Conservation (phyloP, 495 filamentous ascomycete genomes). For the Aspergillus affinis region DNA sequence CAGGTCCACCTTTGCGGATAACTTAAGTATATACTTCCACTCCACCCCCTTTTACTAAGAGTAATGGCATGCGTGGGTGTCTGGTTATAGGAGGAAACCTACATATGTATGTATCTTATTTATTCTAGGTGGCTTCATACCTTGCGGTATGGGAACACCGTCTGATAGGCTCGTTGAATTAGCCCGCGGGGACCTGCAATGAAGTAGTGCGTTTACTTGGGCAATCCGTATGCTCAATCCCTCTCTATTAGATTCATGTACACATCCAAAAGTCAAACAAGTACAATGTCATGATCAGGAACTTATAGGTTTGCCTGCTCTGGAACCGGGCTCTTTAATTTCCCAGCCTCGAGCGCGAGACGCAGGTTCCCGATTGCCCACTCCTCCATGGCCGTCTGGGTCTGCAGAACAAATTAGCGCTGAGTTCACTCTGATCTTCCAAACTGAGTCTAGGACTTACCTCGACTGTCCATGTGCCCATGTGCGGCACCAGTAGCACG, state of each 20-base stretch:
- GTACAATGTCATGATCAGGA: neutral
- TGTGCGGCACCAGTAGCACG: conserved; percentile 65
- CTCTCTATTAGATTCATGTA: conserved; percentile 5
- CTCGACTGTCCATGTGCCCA: conserved; percentile 68
- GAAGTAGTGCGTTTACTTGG: neutral
- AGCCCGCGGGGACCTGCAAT: neutral
- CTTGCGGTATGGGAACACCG: neutral
- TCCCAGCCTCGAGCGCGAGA: conserved; percentile 52
- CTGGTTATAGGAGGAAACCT: no score
- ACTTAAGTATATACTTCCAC: no score
- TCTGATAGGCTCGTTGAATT: neutral
- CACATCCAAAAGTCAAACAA: neutral
- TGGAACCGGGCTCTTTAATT: conserved; percentile 55
- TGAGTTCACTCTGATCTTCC: neutral
- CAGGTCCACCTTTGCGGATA: no score
- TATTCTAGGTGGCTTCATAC: neutral
- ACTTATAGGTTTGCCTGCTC: conserved; percentile 54
- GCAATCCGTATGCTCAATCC: neutral
- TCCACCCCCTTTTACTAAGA: no score
- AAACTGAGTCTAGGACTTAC: conserved; percentile 34
- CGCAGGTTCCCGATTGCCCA: conserved; percentile 63
- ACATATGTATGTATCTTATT: no score
- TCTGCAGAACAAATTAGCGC: conserved; percentile 32
- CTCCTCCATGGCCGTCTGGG: conserved; percentile 63
- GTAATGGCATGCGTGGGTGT: no score